Conservation (phyloP, 2,329 filamentous ascomycete genomes). For the Paecilomyces sp. region DNA sequence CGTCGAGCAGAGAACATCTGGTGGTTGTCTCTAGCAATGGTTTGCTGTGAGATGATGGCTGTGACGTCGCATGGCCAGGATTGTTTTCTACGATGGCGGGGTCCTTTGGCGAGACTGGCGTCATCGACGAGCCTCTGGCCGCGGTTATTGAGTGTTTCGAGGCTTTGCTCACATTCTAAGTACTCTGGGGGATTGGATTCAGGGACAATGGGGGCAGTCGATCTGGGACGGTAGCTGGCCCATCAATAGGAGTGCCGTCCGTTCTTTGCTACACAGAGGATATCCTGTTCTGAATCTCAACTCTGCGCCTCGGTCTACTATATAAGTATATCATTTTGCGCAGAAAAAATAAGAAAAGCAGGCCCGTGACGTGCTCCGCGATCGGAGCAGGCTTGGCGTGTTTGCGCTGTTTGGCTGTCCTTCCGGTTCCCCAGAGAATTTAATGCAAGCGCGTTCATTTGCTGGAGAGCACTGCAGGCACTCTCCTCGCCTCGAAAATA, state of each 20-base stretch:
- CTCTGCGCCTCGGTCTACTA: not conserved
- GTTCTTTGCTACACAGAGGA: not conserved
- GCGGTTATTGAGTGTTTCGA: not conserved
- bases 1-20: not conserved
- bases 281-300: not conserved
- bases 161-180: no score
- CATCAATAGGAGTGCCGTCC: not conserved
- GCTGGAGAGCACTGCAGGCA: not conserved
- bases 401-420: slow-evolving; percentile 3
- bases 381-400: slow-evolving; percentile 1
- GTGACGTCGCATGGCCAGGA: not conserved
- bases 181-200: not conserved
- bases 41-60: not conserved
- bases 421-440: slow-evolving; percentile 6
- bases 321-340: not conserved
- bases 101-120: not conserved
- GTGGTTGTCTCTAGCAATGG: not conserved
- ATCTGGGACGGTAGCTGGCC: not conserved
- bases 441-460: slow-evolving; percentile 6
- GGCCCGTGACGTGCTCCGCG: slow-evolving; percentile 2
- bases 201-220: not conserved
- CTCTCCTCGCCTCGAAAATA: not conserved
- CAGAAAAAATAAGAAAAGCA: not conserved
- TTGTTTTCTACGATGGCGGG: not conserved
- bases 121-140: not conserved